These are phyloP conservation scores for Claviceps arundinis DNA, from an alignment of 2,329 filamentous ascomycete genomes.

Conservation along the genomic window DNA sequence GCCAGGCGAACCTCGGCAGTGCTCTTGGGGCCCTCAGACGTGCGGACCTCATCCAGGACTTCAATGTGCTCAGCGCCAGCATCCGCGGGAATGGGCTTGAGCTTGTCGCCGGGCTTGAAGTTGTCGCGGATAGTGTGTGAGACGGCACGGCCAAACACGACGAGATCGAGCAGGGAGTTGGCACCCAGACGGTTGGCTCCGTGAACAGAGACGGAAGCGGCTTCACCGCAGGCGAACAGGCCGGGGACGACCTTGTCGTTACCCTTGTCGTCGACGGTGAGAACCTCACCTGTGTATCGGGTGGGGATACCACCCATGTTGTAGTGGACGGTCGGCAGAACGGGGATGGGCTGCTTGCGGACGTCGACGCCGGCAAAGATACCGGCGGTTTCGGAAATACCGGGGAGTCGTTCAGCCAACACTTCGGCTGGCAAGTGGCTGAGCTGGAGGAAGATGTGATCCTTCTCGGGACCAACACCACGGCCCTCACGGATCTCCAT, in stretches of 20 bases:
- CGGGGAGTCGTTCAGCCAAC: slow-evolving; percentile 88
- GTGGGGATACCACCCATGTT: slow-evolving; percentile 99
- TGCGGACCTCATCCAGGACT: slow-evolving; percentile 76
- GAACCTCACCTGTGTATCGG: slow-evolving; percentile 90
- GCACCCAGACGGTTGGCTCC: slow-evolving; percentile 95
- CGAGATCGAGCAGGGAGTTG: slow-evolving; percentile 94
- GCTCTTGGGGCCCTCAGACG: slow-evolving; percentile 68
- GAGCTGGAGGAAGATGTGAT: slow-evolving; percentile 96
- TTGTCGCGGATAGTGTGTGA: slow-evolving; percentile 95
- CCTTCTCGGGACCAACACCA: slow-evolving; percentile 92
- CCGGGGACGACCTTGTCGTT: slow-evolving; percentile 89
- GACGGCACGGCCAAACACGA: slow-evolving; percentile 95
- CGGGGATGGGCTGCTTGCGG: slow-evolving; percentile 90
- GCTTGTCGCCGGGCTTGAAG: slow-evolving; percentile 69
- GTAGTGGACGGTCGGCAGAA: slow-evolving; percentile 95
- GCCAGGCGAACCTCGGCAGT: slow-evolving; percentile 78
- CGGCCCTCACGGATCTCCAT: slow-evolving; percentile 95
- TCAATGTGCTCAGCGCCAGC: slow-evolving; percentile 79
- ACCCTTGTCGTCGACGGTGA: slow-evolving; percentile 74
- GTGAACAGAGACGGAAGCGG: slow-evolving; percentile 94
- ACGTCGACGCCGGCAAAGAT: slow-evolving; percentile 98
- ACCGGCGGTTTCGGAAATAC: slow-evolving; percentile 95
- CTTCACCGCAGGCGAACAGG: slow-evolving; percentile 92
- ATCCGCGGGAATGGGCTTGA: slow-evolving; percentile 69
- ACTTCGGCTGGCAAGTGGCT: slow-evolving; percentile 88